Evolutionary conservation across 371 early-diverging fungal genomes (phyloP).

Genomic region (Rhizopus arrhizus): DNA sequence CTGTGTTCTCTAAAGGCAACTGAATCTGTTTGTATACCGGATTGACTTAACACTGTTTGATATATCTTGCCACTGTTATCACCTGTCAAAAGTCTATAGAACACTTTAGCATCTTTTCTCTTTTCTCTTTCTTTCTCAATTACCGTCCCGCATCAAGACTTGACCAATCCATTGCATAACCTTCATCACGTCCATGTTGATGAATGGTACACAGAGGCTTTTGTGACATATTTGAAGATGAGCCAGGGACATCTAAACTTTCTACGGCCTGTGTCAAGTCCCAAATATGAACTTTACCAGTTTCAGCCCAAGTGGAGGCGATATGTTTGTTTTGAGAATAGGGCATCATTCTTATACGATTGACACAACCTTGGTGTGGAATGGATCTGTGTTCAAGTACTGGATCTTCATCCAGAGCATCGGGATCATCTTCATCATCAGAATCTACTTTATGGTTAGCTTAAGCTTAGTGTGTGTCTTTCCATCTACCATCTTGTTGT

Average conservation of each 20-base stretch:
- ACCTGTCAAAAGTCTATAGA: conserved; percentile 81
- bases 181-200: conserved; percentile 82
- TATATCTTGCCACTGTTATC: conserved; percentile 82
- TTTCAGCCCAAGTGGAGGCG: conserved; percentile 93
- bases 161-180: conserved; percentile 96
- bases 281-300: conserved; percentile 91
- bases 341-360: conserved; percentile 82
- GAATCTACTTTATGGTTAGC: conserved; percentile 42
- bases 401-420: conserved; percentile 90
- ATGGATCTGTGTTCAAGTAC: conserved; percentile 82
- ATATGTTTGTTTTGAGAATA: conserved; percentile 63
- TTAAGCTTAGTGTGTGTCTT: not conserved
- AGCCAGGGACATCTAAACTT: conserved; percentile 81
- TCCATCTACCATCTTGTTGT: conserved; percentile 74
- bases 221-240: conserved; percentile 60
- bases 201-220: conserved; percentile 80
- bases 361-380: conserved; percentile 90
- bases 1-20: conserved; percentile 82
- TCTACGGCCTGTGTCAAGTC: conserved; percentile 76
- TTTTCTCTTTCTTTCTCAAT: not conserved
- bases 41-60: conserved; percentile 67
- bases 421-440: conserved; percentile 79
- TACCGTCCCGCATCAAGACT: conserved; percentile 63
- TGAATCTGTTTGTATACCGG: conserved; percentile 69
- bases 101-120: not conserved